Evolutionary conservation across 2,329 filamentous ascomycete genomes (phyloP), one percentile per base, ranked within the genome.

Genomic region (Alternaria sp.): DNA sequence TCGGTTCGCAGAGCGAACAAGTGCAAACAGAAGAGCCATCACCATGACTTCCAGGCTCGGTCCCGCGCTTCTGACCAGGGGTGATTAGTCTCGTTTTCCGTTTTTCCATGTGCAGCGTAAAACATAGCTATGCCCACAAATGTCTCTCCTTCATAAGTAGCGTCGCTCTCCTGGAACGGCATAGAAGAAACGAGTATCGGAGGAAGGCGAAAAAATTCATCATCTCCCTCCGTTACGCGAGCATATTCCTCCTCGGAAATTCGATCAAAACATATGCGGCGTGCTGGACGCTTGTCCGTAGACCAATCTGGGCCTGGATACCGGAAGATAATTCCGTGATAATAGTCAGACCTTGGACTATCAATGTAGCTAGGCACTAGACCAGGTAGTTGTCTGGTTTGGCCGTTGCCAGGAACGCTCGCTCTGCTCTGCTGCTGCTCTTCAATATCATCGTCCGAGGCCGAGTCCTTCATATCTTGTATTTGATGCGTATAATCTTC

Each of bases 341-440:
- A 34, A 54, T 54, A 61, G 16, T 60, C 58, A 45, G 20, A 22
- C 20, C 3, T 4, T 22, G 20, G 20, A 22, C 20, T 22, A 20
- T 20, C 20, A 3, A 20, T 62, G 40, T 62, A 62, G 44, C 59
- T 62, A 30, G 54, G 59, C 40, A 54, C 51, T 11, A 45, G 16
- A 27, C 51, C 51, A 25, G 51, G 51, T 44, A 59, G 53, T 53
- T 53, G 45, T 48, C 53, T 56, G 52, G 40, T 41, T 60, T 25
- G 30, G 40, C 40, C 58, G 45, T 57, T 43, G 45, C 54, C 54
- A 50, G 44, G 20, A 20, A 20, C 20, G 20, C 20, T 20, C 20
- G 20, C 20, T 20, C 20, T 20, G 20, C 20, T 20, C 20, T 22
- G 0, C 14, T n/a, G 34, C 34, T 38, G 34, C 34, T n/a, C 16